Conservation (phyloP, 495 filamentous ascomycete genomes). For the Aspergillus ostianus region DNA sequence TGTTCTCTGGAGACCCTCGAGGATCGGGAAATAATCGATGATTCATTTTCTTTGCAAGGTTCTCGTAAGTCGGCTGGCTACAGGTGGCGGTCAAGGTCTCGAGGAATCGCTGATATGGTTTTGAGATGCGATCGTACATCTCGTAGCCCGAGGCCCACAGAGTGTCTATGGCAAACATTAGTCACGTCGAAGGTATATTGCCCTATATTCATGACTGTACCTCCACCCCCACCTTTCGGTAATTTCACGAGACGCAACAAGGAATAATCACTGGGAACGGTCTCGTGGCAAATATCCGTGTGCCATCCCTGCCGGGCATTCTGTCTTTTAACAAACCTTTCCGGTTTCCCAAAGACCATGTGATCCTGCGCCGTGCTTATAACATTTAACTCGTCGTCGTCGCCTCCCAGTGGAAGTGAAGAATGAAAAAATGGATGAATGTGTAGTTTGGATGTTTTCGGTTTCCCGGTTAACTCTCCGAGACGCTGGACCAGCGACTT, state of each 20-base stretch:
- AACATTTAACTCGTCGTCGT: constrained; percentile 70
- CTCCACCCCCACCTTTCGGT: constrained; percentile 65
- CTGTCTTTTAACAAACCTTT: constrained; percentile 25
- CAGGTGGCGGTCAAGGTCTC: constrained; percentile 63
- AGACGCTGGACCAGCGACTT: constrained; percentile 62
- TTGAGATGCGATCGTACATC: constrained; percentile 67
- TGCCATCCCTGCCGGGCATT: constrained; percentile 51
- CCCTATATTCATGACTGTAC: constrained; percentile 7
- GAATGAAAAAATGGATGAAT: constrained; percentile 69
- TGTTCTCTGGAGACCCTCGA: constrained; percentile 63
- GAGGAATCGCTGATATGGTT: constrained; percentile 58
- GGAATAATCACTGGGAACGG: constrained; percentile 65
- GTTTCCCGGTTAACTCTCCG: constrained; percentile 59
- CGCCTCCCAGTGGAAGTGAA: constrained; percentile 51
- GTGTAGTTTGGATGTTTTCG: constrained; percentile 56
- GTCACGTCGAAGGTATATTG: neutral
- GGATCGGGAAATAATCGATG: constrained; percentile 50
- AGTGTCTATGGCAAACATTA: constrained; percentile 51
- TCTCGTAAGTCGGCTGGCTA: constrained; percentile 18
- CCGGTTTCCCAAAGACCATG: constrained; percentile 25
- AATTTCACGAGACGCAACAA: constrained; percentile 58
- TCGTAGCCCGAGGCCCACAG: constrained; percentile 74
- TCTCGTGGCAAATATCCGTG: constrained; percentile 71
- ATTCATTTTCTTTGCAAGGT: constrained; percentile 15
- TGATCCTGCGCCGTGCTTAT: constrained; percentile 60